phyloP scores from a whole-genome alignment of 768 basidiomycete genomes.

The Vararia minispora region DNA sequence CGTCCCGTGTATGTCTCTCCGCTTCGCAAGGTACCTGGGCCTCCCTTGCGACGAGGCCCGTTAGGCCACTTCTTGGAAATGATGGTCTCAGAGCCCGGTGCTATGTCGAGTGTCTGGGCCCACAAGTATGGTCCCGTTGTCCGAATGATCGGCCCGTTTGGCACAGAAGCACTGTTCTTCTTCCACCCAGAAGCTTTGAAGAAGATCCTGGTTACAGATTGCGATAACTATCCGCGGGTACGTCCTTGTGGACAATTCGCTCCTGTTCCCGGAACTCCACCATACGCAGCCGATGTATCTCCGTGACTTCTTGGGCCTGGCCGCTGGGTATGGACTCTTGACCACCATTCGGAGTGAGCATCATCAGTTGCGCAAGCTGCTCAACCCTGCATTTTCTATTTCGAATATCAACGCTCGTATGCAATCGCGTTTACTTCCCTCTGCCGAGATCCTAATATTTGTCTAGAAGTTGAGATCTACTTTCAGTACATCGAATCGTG shows the following conservation, averaged over 20 bases:
- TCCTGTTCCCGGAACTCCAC: neutral
- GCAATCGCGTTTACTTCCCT: conserved; percentile 4
- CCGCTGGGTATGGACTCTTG: conserved; percentile 18
- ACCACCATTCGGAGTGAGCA: conserved; percentile 11
- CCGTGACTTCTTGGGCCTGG: conserved; percentile 29
- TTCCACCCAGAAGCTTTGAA: conserved; percentile 32
- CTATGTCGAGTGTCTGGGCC: conserved; percentile 13
- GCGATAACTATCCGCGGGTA: conserved; percentile 32
- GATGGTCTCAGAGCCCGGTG: conserved; percentile 29
- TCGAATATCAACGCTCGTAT: conserved; percentile 11
- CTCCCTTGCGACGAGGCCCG: conserved; percentile 22
- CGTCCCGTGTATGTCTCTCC: too few relatives aligned
- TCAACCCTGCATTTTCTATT: conserved; percentile 13
- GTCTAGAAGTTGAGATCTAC: too few relatives aligned
- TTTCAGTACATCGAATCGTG: too few relatives aligned
- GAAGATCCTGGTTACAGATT: conserved; percentile 32
- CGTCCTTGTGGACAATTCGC: neutral
- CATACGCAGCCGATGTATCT: conserved; percentile 36
- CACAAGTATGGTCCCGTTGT: conserved; percentile 30
- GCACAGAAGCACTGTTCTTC: conserved; percentile 34
- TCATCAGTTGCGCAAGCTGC: conserved; percentile 10
- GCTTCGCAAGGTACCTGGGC: conserved; percentile 28
- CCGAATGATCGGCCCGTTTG: conserved; percentile 33
- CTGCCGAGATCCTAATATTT: too few relatives aligned
- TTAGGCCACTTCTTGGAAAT: conserved; percentile 29